phyloP scores from a whole-genome alignment of 176 grass and related monocot genomes.

The Rhipidocladum racemiflorum region DNA sequence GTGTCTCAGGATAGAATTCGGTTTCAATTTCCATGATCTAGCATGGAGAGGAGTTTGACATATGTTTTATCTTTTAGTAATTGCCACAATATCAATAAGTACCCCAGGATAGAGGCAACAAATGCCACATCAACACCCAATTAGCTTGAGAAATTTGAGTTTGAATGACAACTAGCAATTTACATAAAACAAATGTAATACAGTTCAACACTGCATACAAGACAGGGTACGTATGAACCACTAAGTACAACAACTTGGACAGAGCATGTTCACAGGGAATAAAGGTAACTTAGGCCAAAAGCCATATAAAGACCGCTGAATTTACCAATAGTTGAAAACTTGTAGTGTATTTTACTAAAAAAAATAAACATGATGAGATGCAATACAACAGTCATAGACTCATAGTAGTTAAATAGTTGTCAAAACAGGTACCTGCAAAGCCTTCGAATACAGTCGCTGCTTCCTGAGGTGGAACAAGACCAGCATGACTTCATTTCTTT shows the following conservation, averaged over 20 bases:
- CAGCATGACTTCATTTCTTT: slow-evolving; percentile 1
- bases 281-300: slow-evolving; percentile 5
- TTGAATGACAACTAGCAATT: not conserved
- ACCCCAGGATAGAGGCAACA: slow-evolving; percentile 11
- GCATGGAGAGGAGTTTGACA: not conserved
- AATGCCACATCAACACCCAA: not conserved
- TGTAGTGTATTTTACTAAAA: not conserved
- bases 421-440: slow-evolving; percentile 43
- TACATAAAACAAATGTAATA: not conserved
- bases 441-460: slow-evolving; percentile 31
- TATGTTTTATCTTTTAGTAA: not conserved
- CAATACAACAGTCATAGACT: not conserved
- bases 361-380: not conserved
- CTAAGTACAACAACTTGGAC: not conserved
- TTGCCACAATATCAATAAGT: not conserved
- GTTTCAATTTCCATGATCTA: not conserved
- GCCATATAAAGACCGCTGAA: not conserved
- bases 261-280: not conserved
- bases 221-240: not conserved
- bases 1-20: not conserved
- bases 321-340: not conserved
- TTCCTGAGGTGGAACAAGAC: slow-evolving; percentile 38
- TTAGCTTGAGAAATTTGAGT: slow-evolving; percentile 13
- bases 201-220: not conserved
- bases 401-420: not conserved